Percentiles rank a stretch among this genome's conserved stretches.
These are phyloP conservation scores for Torulaspora quercuum DNA, from an alignment of 805 yeast genomes.

Conservation along the genomic window DNA sequence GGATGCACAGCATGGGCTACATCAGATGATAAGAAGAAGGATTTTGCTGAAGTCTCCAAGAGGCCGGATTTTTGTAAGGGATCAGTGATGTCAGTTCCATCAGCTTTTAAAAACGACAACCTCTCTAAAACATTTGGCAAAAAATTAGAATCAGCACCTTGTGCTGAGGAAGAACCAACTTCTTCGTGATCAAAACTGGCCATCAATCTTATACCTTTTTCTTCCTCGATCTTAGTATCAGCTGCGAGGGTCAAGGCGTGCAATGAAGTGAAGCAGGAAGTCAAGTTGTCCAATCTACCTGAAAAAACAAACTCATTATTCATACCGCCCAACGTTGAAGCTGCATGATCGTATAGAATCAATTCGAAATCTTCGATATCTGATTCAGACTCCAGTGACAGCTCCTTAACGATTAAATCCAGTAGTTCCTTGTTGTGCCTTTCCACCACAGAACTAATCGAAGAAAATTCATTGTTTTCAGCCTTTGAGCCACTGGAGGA, in stretches of 20 bases:
- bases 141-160: constrained; percentile 94
- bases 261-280: constrained; percentile 78
- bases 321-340: constrained; percentile 80
- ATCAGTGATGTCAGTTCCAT: constrained; percentile 35
- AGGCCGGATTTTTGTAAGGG: constrained; percentile 39
- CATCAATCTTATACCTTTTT: constrained; percentile 63
- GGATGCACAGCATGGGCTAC: constrained; percentile 98
- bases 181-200: constrained; percentile 95
- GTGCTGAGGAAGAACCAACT: constrained; percentile 88
- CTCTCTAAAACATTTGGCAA: constrained; percentile 74
- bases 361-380: constrained; percentile 89
- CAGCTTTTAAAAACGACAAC: constrained; percentile 48
- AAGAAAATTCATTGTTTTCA: constrained; percentile 50
- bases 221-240: constrained; percentile 41
- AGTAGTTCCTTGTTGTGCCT: constrained; percentile 78
- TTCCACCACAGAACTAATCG: constrained; percentile 58
- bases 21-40: constrained; percentile 88
- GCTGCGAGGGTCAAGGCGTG: constrained; percentile 62
- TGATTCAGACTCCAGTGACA: constrained; percentile 44
- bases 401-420: constrained; percentile 63
- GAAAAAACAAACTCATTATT: constrained; percentile 88
- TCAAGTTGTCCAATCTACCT: constrained; percentile 86
- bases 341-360: constrained; percentile 79
- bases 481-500: constrained; percentile 18
- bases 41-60: constrained; percentile 61